Percentiles rank a stretch among this genome's conserved stretches.
These are phyloP conservation scores for Lagenidium giganteum DNA, from an alignment of 352 stramenopile genomes.

Conservation along the genomic window DNA sequence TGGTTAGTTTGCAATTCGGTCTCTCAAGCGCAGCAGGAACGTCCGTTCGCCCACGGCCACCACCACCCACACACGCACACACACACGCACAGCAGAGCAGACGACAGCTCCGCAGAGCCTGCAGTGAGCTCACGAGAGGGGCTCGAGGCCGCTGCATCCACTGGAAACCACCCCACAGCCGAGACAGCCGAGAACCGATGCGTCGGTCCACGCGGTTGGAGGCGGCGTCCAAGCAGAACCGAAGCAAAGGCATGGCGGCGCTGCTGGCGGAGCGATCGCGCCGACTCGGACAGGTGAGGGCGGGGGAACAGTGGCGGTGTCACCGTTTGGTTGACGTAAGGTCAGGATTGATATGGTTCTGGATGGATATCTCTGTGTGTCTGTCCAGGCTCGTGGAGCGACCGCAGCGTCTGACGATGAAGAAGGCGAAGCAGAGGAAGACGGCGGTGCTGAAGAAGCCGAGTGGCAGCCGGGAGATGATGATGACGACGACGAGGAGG, in stretches of 20 bases:
- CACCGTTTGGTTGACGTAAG: background rate
- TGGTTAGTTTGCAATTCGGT: too few relatives aligned
- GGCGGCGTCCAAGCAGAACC: slow-evolving; percentile 32
- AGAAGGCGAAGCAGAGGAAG: slow-evolving; percentile 16
- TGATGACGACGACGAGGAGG: slow-evolving; percentile 25
- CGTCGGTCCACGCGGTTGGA: slow-evolving; percentile 61
- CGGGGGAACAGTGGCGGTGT: background rate
- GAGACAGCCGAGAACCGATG: slow-evolving; percentile 22
- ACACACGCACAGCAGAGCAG: too few relatives aligned
- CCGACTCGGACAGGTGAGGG: background rate
- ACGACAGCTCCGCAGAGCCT: too few relatives aligned
- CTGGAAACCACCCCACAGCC: too few relatives aligned
- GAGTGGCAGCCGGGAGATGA: slow-evolving; percentile 24
- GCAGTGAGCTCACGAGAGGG: too few relatives aligned
- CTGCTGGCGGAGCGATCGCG: slow-evolving; percentile 34
- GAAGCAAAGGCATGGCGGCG: slow-evolving; percentile 52
- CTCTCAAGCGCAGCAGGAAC: too few relatives aligned
- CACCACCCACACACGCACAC: too few relatives aligned
- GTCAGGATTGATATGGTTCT: background rate
- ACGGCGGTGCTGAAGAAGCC: slow-evolving; percentile 32
- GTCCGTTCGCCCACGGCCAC: too few relatives aligned
- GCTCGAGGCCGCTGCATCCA: too few relatives aligned
- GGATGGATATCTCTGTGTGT: background rate
- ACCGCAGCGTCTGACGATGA: background rate
- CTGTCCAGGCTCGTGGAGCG: background rate